Percentiles rank a stretch among this genome's conserved stretches.
Evolutionary conservation across 2,329 filamentous ascomycete species (phyloP).

Genomic region (Fusarium mundagurra): DNA sequence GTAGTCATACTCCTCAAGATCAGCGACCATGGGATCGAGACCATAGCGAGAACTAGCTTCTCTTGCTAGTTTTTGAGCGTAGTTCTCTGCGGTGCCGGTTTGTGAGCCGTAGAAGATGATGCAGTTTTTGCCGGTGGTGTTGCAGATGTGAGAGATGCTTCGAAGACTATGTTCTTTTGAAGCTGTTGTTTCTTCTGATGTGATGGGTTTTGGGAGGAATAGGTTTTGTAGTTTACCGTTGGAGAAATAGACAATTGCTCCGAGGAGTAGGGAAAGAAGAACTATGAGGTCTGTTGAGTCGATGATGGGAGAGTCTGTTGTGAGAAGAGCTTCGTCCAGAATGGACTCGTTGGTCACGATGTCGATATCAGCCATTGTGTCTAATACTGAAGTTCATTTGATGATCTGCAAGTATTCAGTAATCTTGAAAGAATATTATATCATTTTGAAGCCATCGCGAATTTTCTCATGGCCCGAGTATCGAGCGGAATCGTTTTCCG

Average conservation of each 20-base stretch:
- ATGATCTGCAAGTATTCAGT: not conserved
- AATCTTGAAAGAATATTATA: not conserved
- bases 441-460: not conserved
- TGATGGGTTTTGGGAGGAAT: fast-evolving
- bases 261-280: not conserved
- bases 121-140: not conserved
- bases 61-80: not conserved
- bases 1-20: not conserved
- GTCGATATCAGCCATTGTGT: not conserved
- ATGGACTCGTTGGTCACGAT: not conserved
- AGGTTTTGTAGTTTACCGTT: not conserved
- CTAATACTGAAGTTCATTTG: too few species aligned
- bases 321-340: not conserved
- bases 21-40: not conserved
- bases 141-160: not conserved
- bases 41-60: not conserved
- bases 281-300: not conserved
- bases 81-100: not conserved
- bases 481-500: not conserved
- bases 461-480: not conserved
- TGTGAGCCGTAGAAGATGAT: not conserved
- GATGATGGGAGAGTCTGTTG: not conserved
- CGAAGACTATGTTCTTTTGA: not conserved
- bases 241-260: not conserved
- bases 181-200: not conserved